phyloP scores from a whole-genome alignment of 1,284 basidiomycete species.

The Entoloma clypeatum region DNA sequence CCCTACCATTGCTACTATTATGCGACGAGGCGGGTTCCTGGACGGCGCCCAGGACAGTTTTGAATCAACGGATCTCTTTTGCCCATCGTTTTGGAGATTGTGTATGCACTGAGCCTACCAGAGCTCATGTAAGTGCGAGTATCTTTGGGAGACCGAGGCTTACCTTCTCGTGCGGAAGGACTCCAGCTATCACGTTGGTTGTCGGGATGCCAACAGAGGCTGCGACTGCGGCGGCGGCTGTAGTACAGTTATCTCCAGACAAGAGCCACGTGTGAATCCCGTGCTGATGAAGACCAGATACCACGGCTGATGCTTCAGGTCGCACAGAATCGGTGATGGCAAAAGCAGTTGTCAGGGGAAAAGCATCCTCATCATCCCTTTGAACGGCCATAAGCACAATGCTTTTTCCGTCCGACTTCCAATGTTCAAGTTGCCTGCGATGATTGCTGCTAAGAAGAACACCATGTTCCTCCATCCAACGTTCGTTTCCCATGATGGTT shows the following conservation, averaged over 20 bases:
- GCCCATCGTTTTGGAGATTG: constrained; percentile 51
- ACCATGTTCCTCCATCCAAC: constrained; percentile 55
- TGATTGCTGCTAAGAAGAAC: constrained; percentile 34
- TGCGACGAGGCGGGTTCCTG: constrained; percentile 44
- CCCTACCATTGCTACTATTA: constrained; percentile 68
- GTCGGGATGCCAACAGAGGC: constrained; percentile 58
- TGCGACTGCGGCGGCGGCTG: constrained; percentile 75
- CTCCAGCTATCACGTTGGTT: constrained; percentile 70
- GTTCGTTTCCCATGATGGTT: constrained; percentile 68
- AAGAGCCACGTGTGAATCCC: constrained; percentile 72
- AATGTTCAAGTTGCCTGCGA: constrained; percentile 37
- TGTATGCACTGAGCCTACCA: constrained; percentile 49
- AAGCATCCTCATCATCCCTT: constrained; percentile 23
- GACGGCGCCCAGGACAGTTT: constrained; percentile 32
- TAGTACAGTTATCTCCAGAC: constrained; percentile 73
- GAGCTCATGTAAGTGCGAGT: constrained; percentile 2
- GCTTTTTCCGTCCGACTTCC: constrained; percentile 69
- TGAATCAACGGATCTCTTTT: constrained; percentile 34
- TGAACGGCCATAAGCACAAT: constrained; percentile 59
- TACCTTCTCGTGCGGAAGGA: constrained; percentile 76
- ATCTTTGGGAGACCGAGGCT: neutral
- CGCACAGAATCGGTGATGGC: constrained; percentile 68
- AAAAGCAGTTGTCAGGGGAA: constrained; percentile 48
- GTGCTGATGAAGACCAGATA: constrained; percentile 46
- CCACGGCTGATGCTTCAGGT: constrained; percentile 51